Percentiles rank a stretch among this genome's conserved stretches.
These are phyloP conservation scores for Lasiosphaeria ovina DNA, from an alignment of 495 filamentous ascomycete species.

Conservation along the genomic window DNA sequence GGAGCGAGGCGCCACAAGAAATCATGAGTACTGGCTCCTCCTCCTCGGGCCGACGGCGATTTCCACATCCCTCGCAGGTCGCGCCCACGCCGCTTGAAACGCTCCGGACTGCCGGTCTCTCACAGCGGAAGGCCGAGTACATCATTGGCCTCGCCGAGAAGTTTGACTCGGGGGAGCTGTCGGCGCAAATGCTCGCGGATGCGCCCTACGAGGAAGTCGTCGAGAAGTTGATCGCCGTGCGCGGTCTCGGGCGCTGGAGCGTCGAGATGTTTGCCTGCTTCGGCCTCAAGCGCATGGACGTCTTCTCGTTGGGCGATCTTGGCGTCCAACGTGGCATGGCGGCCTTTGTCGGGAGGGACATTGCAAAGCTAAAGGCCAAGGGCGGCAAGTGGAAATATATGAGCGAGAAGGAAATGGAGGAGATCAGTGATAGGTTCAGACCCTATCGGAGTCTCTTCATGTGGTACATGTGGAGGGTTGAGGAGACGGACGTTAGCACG, in stretches of 20 bases:
- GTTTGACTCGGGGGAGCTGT: constrained; percentile 71
- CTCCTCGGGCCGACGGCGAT: constrained; percentile 32
- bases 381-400: constrained; percentile 98
- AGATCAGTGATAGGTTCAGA: constrained; percentile 72
- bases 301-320: constrained; percentile 89
- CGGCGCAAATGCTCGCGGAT: constrained; percentile 66
- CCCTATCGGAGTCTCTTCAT: constrained; percentile 71
- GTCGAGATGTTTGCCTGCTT: constrained; percentile 98
- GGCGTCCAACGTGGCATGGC: constrained; percentile 96
- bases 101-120: constrained; percentile 82
- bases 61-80: constrained; percentile 78
- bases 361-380: constrained; percentile 77
- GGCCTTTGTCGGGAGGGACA: constrained; percentile 77
- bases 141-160: constrained; percentile 79
- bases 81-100: constrained; percentile 54
- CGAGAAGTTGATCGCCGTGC: constrained; percentile 75
- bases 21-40: neutral
- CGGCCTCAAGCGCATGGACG: constrained; percentile 84
- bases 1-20: neutral
- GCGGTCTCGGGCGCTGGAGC: constrained; percentile 85
- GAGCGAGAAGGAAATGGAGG: constrained; percentile 87
- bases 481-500: constrained; percentile 69
- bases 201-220: constrained; percentile 85
- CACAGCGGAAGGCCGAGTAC: constrained; percentile 92
- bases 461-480: constrained; percentile 91